A percentile compares a stretch with the other conserved stretches of the same genome.
Conservation (phyloP, 257 asterid genomes). For the Solanum habrochaites region DNA sequence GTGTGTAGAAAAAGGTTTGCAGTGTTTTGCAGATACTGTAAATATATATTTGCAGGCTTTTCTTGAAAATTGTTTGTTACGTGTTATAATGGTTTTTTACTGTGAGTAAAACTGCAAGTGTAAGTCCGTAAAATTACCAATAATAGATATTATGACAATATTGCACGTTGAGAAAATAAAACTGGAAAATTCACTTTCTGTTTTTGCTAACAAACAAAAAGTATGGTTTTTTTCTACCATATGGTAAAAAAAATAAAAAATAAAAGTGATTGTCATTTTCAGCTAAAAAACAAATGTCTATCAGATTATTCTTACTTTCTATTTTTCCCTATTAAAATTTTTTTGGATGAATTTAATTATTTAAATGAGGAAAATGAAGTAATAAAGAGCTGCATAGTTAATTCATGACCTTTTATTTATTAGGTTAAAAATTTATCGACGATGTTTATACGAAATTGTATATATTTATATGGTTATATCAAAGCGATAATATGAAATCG, state of each 20-base stretch:
- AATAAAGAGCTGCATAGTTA: background rate
- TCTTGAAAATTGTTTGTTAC: background rate
- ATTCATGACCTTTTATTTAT: background rate
- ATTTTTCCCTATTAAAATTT: background rate
- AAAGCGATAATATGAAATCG: background rate
- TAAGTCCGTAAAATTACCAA: background rate
- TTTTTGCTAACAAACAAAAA: background rate
- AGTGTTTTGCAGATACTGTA: background rate
- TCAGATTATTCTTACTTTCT: background rate
- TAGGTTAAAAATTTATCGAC: background rate
- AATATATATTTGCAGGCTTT: background rate
- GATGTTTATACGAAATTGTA: background rate
- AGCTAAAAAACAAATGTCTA: background rate
- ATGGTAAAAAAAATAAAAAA: background rate
- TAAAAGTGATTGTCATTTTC: background rate
- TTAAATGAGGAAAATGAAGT: background rate
- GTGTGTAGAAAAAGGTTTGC: background rate
- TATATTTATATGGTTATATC: background rate
- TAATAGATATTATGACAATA: background rate
- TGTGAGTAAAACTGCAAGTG: background rate
- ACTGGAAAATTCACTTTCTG: background rate
- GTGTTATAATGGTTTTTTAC: background rate
- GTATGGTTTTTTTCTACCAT: background rate
- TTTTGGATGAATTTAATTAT: background rate
- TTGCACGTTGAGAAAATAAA: background rate